Base-by-base conservation (phyloP, 2,329 filamentous ascomycete genomes). In the Nigrospora osmanthi region DNA sequence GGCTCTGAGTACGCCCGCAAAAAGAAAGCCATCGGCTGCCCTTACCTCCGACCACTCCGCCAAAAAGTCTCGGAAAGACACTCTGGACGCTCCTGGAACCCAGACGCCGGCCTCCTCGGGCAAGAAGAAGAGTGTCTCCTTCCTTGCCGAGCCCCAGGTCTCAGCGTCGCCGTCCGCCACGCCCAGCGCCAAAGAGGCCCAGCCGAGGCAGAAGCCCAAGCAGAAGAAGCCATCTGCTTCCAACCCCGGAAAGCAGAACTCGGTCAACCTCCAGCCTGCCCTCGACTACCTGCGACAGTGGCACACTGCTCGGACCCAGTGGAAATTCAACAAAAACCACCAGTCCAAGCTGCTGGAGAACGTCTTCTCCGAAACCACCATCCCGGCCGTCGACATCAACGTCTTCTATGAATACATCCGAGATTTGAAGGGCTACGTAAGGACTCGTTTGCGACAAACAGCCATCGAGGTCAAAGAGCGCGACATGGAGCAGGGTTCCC, bases 311-410 rank as follows among this genome's bases (percentile, higher is more conserved):
- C 81, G 81, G 47, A 70, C 75, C 11, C 73, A 72, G 54, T 97
- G 91, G 91, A 96, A 95, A 65, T 97, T 96, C 72, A 95, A 94
- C 71, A 96, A 96, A 69, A 90, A 89, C 55, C 81, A 89, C 59
- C 90, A 96, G 65, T 87, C 83, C 44, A 80, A 87, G 54, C 72
- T 96, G 12, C 78, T 96, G 59, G 91, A 93, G 63, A 82, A 94
- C 69, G 68, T 86, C 38, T 87, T 94, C 60, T 81, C 87, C 53
- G 68, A 81, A 52, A 76, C 78, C 49, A 75, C 76, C 37, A 78
- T 96, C 37, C 87, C 89, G 1, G 68, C 81, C 14, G 69, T 76
- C 47, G 79, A 91, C 65, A 81, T 87, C 47, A 67, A 77, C 39
- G 73, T 81, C 17, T 80, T 96, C 36, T 79, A 85, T 59, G 74